Evolutionary conservation across 1,139 yeast species (phyloP), one percentile per base, ranked within the genome.

Genomic region (Scheffersomyces titani): DNA sequence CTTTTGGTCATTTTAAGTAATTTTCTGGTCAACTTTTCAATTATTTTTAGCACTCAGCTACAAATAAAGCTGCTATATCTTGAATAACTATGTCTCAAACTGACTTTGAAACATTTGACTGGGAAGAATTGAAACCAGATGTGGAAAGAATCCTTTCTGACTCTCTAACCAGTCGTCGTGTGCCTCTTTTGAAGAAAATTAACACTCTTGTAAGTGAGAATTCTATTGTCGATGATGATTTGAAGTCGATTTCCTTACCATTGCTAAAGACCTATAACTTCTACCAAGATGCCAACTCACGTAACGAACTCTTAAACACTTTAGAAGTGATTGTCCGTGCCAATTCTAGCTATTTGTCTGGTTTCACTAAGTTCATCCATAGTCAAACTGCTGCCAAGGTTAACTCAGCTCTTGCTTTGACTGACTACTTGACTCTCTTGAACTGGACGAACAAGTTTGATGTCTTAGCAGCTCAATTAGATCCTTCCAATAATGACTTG

Each of bases 341-440:
- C 24, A 75, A 81, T 55, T 62, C 68, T 11, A 72, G 68, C 22
- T 76, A 75, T 54, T 66, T 81, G 49, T 60, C 66, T 18, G 69
- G 68, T 18, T 76, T 75, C 52, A 65, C 74, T 49, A 75, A 74
- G 51, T 84, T 74, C 59, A 72, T 83, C 49, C 58, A 66, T 45
- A 55, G 51, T 24, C 75, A 77, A 40, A 66, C 75, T 45, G 71
- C 81, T 1, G 56, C 66, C 1, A 70, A 69, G 49, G 56, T 67
- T 20, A 73, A 72, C 54, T 57, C 64, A 19, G 70, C 75, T 13
- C 70, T 79, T 57, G 89, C 93, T 2, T 68, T 80, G 4, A 73
- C 85, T 5, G 90, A 85, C 67, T 73, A 84, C 57, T 72, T 85
- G 65, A 79, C 88, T 3, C 72, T 88, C 19, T 74, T 88, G 51